A percentile compares a stretch with the other conserved stretches of the same genome.
These are phyloP conservation scores for Termitomyces sp. DNA, from an alignment of 768 basidiomycete genomes.

Conservation along the genomic window DNA sequence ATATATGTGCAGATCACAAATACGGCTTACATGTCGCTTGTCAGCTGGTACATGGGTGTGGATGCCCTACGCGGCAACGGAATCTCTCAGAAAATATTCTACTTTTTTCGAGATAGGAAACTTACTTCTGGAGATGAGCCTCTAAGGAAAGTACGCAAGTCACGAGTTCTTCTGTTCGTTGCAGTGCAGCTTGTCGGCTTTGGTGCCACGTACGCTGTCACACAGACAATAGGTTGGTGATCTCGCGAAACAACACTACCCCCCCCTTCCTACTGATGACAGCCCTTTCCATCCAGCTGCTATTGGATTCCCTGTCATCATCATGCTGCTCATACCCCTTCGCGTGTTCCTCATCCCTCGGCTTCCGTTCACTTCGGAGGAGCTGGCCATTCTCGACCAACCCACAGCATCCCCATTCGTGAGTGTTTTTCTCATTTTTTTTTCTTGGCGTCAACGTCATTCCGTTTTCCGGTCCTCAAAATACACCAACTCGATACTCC, in stretches of 20 bases:
- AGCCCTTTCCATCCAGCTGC: constrained; percentile 46
- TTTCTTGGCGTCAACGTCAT: not conserved
- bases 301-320: constrained; percentile 88
- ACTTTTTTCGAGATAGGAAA: constrained; percentile 66
- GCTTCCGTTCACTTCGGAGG: constrained; percentile 70
- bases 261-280: constrained; percentile 23
- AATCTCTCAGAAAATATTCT: constrained; percentile 77
- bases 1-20: not conserved
- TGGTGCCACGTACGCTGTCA: constrained; percentile 84
- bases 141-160: constrained; percentile 67
- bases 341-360: constrained; percentile 67
- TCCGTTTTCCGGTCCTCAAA: too few relatives aligned
- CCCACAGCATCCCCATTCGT: constrained; percentile 87
- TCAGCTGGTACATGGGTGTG: constrained; percentile 88
- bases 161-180: constrained; percentile 67
- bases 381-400: constrained; percentile 82
- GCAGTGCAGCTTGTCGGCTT: constrained; percentile 77
- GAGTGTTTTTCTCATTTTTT: constrained; percentile 35
- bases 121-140: constrained; percentile 66
- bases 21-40: not conserved
- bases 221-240: constrained; percentile 73
- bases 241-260: constrained; percentile 13
- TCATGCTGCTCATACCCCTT: constrained; percentile 76
- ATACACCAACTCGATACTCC: too few relatives aligned
- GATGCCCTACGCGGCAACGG: constrained; percentile 79